Conservation (phyloP, 73 alveolate genomes). For the Paramecium tetraurelia region DNA sequence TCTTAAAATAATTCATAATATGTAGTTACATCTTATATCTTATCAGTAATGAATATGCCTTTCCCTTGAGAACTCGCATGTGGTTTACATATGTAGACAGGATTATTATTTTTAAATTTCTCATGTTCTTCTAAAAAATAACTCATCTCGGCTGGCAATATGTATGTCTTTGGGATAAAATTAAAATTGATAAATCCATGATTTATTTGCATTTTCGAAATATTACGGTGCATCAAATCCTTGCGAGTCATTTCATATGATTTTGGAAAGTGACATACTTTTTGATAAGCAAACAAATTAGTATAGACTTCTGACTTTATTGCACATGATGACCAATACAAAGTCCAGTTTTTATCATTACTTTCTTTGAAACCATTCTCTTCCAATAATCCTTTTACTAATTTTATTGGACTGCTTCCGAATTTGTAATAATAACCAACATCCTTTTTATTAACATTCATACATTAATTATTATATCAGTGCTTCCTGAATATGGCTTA, state of each 20-base stretch:
- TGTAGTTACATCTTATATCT: conserved; percentile 58
- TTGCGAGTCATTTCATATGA: conserved; percentile 81
- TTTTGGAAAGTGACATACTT: conserved; percentile 75
- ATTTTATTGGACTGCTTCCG: conserved; percentile 39
- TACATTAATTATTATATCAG: background rate
- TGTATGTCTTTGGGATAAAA: conserved; percentile 76
- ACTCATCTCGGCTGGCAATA: conserved; percentile 72
- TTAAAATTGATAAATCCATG: conserved; percentile 67
- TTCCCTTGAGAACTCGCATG: conserved; percentile 82
- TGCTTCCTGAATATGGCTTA: background rate
- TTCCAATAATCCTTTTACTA: conserved; percentile 56
- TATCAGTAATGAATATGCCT: conserved; percentile 79
- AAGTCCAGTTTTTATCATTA: conserved; percentile 58
- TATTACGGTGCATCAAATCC: conserved; percentile 65
- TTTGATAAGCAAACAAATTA: conserved; percentile 45
- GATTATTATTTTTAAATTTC: conserved; percentile 20
- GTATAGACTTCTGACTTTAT: conserved; percentile 31
- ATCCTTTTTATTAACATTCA: conserved; percentile 26
- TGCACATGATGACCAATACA: conserved; percentile 55
- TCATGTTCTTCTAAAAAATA: conserved; percentile 60
- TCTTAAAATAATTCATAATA: background rate
- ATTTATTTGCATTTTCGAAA: conserved; percentile 69
- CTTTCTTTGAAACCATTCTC: conserved; percentile 63
- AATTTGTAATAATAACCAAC: conserved; percentile 56
- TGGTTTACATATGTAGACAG: conserved; percentile 78